phyloP scores from a whole-genome alignment of 129 eudicot genomes.

The Silybum marianum region DNA sequence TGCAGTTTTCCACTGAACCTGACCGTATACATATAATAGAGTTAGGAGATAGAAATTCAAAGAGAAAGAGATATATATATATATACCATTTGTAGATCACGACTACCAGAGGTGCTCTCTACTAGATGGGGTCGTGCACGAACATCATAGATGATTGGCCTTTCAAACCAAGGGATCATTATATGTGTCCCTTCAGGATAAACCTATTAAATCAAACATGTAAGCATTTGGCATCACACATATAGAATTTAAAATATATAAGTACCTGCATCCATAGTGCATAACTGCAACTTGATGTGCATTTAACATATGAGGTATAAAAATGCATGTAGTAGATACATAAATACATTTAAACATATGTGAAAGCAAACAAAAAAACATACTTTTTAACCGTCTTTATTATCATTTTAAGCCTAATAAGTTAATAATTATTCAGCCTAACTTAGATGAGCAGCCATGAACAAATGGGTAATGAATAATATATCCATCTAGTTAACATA shows the following conservation, averaged over 20 bases:
- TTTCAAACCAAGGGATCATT: conserved; percentile 60
- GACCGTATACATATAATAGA: background rate
- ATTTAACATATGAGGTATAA: background rate
- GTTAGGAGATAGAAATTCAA: background rate
- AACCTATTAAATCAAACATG: conserved; percentile 32
- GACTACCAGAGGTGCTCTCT: conserved; percentile 63
- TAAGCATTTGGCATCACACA: background rate
- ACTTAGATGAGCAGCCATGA: too few species aligned
- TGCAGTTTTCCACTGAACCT: too few species aligned
- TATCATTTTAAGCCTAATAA: too few species aligned
- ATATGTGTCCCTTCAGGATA: conserved; percentile 61
- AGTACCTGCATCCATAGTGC: background rate
- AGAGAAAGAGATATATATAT: background rate
- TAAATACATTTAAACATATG: background rate
- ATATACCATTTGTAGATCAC: conserved; percentile 54
- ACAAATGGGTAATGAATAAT: too few species aligned
- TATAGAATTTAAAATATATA: background rate
- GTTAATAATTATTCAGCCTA: too few species aligned
- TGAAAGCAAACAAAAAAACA: too few species aligned
- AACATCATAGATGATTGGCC: conserved; percentile 56
- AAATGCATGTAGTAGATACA: background rate
- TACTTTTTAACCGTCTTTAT: too few species aligned
- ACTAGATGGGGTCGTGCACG: conserved; percentile 65
- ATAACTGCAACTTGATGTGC: background rate
- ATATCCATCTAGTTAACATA: background rate